Evolutionary conservation across 768 basidiomycete genomes (phyloP).

Genomic region (Amanita muscaria): DNA sequence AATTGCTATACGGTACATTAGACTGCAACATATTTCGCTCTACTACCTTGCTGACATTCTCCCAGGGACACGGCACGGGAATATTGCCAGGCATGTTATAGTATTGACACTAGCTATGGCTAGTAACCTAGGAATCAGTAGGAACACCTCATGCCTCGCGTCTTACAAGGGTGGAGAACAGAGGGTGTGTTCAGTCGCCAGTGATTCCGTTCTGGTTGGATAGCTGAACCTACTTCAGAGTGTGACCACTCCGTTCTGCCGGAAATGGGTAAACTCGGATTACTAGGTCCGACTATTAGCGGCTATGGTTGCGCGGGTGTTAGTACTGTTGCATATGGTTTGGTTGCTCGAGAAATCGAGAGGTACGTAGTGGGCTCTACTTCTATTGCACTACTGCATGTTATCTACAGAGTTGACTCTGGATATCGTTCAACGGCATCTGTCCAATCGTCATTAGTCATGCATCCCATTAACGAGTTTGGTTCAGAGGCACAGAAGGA

Average conservation of each 20-base stretch:
- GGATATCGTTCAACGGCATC: conserved; percentile 94
- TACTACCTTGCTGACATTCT: no score
- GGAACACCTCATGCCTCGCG: conserved; percentile 80
- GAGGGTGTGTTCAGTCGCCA: conserved; percentile 46
- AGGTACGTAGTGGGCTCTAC: conserved; percentile 52
- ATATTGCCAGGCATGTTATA: conserved; percentile 63
- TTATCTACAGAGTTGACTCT: conserved; percentile 69
- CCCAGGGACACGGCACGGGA: conserved; percentile 66
- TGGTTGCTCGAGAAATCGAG: conserved; percentile 91
- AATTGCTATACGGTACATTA: conserved; percentile 67
- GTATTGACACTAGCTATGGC: neutral
- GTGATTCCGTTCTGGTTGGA: neutral
- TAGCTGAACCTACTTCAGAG: conserved; percentile 31
- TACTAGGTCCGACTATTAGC: conserved; percentile 86
- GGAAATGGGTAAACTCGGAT: conserved; percentile 89
- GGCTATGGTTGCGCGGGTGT: conserved; percentile 94
- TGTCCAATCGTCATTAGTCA: conserved; percentile 92
- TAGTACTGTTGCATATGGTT: conserved; percentile 86
- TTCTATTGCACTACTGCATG: neutral
- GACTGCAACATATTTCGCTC: no score
- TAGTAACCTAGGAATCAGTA: conserved; percentile 21
- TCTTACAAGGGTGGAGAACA: conserved; percentile 81
- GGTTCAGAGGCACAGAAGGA: conserved; percentile 87
- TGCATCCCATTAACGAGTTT: conserved; percentile 90
- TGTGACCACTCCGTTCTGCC: conserved; percentile 70